phyloP scores from a whole-genome alignment of 192 early-diverging fungal species.

The Rhizoclosmatium globosum region DNA sequence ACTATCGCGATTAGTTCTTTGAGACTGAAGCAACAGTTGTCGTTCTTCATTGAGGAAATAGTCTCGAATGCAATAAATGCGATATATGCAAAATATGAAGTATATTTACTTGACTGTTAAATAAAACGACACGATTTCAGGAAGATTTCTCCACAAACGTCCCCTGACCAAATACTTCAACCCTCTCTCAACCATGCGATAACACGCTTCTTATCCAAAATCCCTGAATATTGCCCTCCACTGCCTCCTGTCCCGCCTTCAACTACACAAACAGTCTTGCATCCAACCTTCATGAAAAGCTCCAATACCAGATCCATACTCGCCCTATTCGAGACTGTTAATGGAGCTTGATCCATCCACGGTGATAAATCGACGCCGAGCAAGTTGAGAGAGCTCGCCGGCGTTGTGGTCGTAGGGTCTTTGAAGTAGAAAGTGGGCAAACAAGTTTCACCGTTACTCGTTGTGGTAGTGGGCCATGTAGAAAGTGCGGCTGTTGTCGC shows the following conservation, averaged over 20 bases:
- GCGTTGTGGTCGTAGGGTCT: neutral
- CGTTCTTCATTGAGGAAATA: too few relatives aligned
- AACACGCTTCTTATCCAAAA: conserved; percentile 88
- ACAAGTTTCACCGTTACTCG: too few relatives aligned
- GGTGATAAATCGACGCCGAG: conserved; percentile 39
- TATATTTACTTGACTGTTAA: too few relatives aligned
- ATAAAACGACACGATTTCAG: too few relatives aligned
- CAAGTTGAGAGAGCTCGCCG: neutral
- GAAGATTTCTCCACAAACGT: too few relatives aligned
- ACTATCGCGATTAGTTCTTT: too few relatives aligned
- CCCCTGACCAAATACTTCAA: too few relatives aligned
- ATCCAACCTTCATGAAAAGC: conserved; percentile 83
- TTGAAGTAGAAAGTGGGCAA: neutral
- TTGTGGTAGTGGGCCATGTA: neutral
- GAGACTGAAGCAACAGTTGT: too few relatives aligned
- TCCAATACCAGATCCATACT: conserved; percentile 89
- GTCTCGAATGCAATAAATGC: too few relatives aligned
- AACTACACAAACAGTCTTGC: conserved; percentile 79
- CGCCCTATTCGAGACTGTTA: conserved; percentile 74
- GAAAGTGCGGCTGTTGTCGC: conserved; percentile 40
- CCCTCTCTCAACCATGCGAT: conserved; percentile 72
- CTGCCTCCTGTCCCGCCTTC: neutral
- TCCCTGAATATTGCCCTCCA: conserved; percentile 69
- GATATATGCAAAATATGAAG: too few relatives aligned
- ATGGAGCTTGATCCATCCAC: conserved; percentile 74